Percentiles rank a stretch among this genome's conserved stretches.
Evolutionary conservation across 208 protist species (phyloP).

Genomic region (Balamuthia mandrillaris): DNA sequence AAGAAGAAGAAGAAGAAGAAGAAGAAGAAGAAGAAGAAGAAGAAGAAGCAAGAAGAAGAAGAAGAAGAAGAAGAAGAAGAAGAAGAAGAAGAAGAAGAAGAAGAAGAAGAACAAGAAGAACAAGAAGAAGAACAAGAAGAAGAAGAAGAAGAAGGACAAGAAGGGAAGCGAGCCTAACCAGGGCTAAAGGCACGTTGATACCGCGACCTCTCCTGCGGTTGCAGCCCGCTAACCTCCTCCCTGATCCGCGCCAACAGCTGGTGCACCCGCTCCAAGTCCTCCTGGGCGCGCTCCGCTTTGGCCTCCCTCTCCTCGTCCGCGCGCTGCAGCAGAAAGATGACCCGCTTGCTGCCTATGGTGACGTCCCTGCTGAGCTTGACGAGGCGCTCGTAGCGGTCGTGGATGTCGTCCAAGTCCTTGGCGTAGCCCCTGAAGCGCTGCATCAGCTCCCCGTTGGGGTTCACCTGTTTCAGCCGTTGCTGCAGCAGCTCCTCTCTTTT

Average conservation of each 20-base stretch:
- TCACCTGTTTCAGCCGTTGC: no score
- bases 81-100: not conserved
- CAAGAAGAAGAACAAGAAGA: not conserved
- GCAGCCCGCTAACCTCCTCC: not conserved
- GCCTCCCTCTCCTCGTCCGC: not conserved
- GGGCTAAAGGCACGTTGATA: not conserved
- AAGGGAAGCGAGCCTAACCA: not conserved
- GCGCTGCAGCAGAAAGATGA: conserved; percentile 54
- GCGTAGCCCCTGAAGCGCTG: no score
- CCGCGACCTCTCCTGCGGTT: not conserved
- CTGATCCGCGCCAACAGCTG: not conserved
- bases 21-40: not conserved
- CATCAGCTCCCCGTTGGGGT: no score
- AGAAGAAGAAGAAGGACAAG: not conserved
- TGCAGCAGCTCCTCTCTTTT: no score
- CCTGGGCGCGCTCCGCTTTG: not conserved
- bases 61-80: not conserved
- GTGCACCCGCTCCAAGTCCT: not conserved
- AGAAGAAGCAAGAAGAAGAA: not conserved
- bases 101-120: not conserved
- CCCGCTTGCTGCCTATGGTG: conserved; percentile 52
- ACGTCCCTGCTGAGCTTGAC: conserved; percentile 57
- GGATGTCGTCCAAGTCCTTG: no score
- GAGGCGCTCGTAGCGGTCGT: conserved; percentile 59
- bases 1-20: not conserved